Evolutionary conservation across 768 basidiomycete species (phyloP).

Genomic region (Amyloporia xantha): DNA sequence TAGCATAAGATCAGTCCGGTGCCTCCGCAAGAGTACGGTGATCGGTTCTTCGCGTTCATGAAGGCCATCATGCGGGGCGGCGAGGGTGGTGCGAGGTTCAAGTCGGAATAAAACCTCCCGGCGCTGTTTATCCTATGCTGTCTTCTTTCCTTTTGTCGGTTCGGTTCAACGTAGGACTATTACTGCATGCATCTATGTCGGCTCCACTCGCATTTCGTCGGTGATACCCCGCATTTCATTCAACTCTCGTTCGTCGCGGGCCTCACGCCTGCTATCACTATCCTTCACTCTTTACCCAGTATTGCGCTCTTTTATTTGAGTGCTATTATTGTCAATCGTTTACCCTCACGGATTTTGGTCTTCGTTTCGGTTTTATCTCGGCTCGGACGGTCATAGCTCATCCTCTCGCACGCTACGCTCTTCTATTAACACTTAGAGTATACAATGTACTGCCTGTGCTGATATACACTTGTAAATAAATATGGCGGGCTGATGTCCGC

Average conservation of each 20-base stretch:
- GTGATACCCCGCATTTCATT: conserved; percentile 1
- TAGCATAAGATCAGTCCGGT: conserved; percentile 96
- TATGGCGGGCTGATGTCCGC: too few species aligned
- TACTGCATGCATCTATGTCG: not conserved
- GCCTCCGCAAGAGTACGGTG: conserved; percentile 78
- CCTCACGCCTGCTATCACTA: too few species aligned
- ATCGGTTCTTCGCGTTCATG: conserved; percentile 86
- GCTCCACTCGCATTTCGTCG: not conserved
- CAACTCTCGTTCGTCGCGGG: too few species aligned
- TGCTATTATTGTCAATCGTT: not conserved
- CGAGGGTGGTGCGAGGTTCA: conserved; percentile 48
- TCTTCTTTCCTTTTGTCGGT: too few species aligned
- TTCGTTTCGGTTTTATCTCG: too few species aligned
- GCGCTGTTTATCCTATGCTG: not conserved
- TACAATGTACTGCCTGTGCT: conserved; percentile 8
- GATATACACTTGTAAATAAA: conserved; percentile 5
- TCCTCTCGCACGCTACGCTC: conserved; percentile 1
- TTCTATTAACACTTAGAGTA: not conserved
- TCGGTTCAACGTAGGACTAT: not conserved
- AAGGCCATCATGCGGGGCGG: conserved; percentile 81
- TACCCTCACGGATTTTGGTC: not conserved
- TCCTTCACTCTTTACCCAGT: not conserved
- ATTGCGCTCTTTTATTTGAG: not conserved
- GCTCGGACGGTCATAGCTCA: not conserved
- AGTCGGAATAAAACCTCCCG: conserved; percentile 2